phyloP scores from a whole-genome alignment of 1,284 basidiomycete genomes.

The Ustilago xerochloae region DNA sequence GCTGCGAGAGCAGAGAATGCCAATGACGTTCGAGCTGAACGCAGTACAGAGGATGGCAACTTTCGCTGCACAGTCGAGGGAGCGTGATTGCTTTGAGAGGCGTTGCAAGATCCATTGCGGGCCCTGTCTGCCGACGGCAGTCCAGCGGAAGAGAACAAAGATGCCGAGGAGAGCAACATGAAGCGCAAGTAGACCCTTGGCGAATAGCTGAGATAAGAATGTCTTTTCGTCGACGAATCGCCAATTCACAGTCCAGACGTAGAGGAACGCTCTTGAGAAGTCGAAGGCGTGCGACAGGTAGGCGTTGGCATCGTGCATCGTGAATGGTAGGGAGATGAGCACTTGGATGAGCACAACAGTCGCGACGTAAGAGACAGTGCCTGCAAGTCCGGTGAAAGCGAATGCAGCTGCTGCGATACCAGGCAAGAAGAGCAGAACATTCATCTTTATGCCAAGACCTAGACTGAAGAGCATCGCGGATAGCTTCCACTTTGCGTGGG shows the following conservation, averaged over 20 bases:
- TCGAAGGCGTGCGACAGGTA: constrained; percentile 87
- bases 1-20: constrained; percentile 91
- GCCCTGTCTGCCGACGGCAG: constrained; percentile 78
- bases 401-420: constrained; percentile 77
- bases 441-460: constrained; percentile 96
- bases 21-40: constrained; percentile 91
- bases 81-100: neutral
- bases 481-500: constrained; percentile 74
- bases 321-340: constrained; percentile 79
- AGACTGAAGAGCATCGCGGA: constrained; percentile 79
- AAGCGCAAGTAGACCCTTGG: constrained; percentile 75
- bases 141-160: constrained; percentile 76
- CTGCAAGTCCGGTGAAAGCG: constrained; percentile 72
- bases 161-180: constrained; percentile 76
- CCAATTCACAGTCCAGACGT: constrained; percentile 99
- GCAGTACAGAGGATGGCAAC: constrained; percentile 18
- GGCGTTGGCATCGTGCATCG: constrained; percentile 74
- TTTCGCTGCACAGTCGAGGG: constrained; percentile 1
- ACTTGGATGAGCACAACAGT: constrained; percentile 70
- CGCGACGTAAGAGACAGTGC: constrained; percentile 12
- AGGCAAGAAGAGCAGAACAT: constrained; percentile 89
- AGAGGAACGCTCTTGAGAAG: constrained; percentile 87
- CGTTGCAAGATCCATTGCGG: constrained; percentile 70
- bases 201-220: constrained; percentile 78
- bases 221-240: constrained; percentile 80